These are phyloP conservation scores for Rutstroemia sp. DNA, from an alignment of 2,329 filamentous ascomycete genomes.

Conservation along the genomic window DNA sequence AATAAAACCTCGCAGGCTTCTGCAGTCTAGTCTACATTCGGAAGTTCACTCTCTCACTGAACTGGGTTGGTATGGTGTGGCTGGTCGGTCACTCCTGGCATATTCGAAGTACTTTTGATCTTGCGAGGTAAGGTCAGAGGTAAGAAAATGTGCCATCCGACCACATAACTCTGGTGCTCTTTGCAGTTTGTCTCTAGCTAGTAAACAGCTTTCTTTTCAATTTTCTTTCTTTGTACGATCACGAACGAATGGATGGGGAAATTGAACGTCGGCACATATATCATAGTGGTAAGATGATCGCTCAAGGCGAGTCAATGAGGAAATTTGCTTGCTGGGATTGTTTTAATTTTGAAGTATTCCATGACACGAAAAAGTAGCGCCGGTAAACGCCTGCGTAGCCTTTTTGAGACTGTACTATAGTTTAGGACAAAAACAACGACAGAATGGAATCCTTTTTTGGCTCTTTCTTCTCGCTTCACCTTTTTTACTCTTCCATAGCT, in stretches of 20 bases:
- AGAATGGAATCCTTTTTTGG: slow-evolving; percentile 8
- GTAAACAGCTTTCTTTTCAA: slow-evolving; percentile 17
- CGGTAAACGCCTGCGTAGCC: slow-evolving; percentile 27
- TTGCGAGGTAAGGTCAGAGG: slow-evolving; percentile 48
- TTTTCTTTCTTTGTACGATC: slow-evolving; percentile 28
- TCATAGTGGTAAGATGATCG: slow-evolving; percentile 24
- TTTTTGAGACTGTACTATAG: slow-evolving; percentile 28
- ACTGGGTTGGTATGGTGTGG: slow-evolving; percentile 8
- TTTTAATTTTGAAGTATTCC: slow-evolving; percentile 14
- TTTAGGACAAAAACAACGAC: slow-evolving; percentile 6
- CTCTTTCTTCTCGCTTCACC: slow-evolving; percentile 8
- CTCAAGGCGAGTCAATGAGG: slow-evolving; percentile 10
- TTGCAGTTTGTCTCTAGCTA: slow-evolving; percentile 3
- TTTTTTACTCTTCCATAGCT: slow-evolving; percentile 36
- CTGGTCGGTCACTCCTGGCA: slow-evolving; percentile 8
- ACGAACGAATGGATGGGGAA: slow-evolving; percentile 9
- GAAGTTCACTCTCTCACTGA: background rate
- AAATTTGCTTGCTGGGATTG: slow-evolving; percentile 24
- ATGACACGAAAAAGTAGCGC: slow-evolving; percentile 24
- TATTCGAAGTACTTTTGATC: slow-evolving; percentile 16
- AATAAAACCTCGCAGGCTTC: background rate
- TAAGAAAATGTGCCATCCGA: slow-evolving; percentile 35
- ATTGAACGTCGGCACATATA: background rate
- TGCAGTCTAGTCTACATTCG: background rate
- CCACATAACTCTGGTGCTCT: slow-evolving; percentile 19